Percentiles rank a stretch among this genome's conserved stretches.
Conservation (phyloP, 2,329 filamentous ascomycete genomes). For the Apiospora malaysiana region DNA sequence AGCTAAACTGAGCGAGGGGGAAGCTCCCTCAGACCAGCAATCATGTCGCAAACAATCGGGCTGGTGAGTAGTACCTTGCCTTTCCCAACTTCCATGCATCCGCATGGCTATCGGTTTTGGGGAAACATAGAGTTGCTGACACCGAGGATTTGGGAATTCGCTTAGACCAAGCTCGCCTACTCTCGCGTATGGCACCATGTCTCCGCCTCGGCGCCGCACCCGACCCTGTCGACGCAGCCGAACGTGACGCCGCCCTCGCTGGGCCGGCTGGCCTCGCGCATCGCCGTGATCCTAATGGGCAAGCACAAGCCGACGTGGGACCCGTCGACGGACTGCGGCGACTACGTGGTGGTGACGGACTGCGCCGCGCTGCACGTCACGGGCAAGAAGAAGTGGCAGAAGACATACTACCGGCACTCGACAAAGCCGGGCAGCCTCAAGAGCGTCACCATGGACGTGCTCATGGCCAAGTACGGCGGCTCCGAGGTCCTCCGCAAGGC, state of each 20-base stretch:
- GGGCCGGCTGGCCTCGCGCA: constrained; percentile 85
- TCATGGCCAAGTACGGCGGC: constrained; percentile 94
- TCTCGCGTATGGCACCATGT: constrained; percentile 91
- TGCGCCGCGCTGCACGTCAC: constrained; percentile 88
- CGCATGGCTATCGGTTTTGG: constrained; percentile 11
- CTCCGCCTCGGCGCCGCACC: constrained; percentile 72
- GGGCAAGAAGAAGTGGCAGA: constrained; percentile 90
- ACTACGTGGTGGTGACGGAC: constrained; percentile 95
- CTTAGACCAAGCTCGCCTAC: constrained; percentile 92
- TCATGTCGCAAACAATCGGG: constrained; percentile 81
- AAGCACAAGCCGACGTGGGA: constrained; percentile 99
- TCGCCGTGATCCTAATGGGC: constrained; percentile 90
- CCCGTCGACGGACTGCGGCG: constrained; percentile 96
- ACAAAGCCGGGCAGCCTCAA: constrained; percentile 87
- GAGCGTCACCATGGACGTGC: constrained; percentile 89
- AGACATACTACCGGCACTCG: constrained; percentile 94
- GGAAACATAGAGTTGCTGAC: constrained; percentile 3
- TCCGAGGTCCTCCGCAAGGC: constrained; percentile 90
- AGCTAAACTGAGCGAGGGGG: constrained; percentile 19
- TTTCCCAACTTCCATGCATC: neutral
- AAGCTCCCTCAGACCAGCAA: constrained; percentile 40
- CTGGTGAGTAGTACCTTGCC: constrained; percentile 59
- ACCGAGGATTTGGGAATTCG: constrained; percentile 5
- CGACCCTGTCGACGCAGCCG: constrained; percentile 62
- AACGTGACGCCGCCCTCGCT: constrained; percentile 76